These are phyloP conservation scores for Apiospora kogelbergensis DNA, from an alignment of 2,329 filamentous ascomycete genomes.

Conservation along the genomic window DNA sequence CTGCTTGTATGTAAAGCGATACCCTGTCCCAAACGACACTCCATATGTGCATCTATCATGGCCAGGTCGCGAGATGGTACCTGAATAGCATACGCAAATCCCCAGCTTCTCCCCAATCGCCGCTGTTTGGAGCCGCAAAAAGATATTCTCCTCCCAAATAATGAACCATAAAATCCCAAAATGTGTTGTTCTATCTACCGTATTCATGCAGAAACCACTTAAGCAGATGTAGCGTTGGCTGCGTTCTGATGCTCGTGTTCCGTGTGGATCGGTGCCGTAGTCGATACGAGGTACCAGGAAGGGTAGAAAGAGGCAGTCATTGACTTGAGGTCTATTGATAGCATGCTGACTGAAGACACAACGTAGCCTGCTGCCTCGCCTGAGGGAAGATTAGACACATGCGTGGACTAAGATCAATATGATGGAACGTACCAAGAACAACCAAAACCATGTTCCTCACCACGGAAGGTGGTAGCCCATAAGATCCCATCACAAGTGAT, in stretches of 20 bases:
- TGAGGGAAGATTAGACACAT: conserved; percentile 14
- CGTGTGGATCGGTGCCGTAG: background rate
- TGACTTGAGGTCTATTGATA: background rate
- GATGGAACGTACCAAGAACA: conserved; percentile 24
- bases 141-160: background rate
- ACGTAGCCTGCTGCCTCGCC: conserved; percentile 27
- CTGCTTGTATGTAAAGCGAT: background rate
- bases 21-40: background rate
- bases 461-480: conserved; percentile 31
- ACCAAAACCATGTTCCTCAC: conserved; percentile 29
- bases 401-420: background rate
- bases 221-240: background rate
- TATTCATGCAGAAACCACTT: background rate
- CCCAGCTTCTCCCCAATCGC: background rate
- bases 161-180: background rate
- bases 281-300: background rate
- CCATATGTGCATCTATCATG: background rate
- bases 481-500: conserved; percentile 32
- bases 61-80: background rate
- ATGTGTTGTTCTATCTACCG: background rate
- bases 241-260: background rate
- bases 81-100: background rate
- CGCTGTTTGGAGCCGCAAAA: background rate
- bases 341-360: conserved; percentile 18
- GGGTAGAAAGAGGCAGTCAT: background rate